Conservation (phyloP, 805 yeast genomes). For the Monosporozyma siamensis region DNA sequence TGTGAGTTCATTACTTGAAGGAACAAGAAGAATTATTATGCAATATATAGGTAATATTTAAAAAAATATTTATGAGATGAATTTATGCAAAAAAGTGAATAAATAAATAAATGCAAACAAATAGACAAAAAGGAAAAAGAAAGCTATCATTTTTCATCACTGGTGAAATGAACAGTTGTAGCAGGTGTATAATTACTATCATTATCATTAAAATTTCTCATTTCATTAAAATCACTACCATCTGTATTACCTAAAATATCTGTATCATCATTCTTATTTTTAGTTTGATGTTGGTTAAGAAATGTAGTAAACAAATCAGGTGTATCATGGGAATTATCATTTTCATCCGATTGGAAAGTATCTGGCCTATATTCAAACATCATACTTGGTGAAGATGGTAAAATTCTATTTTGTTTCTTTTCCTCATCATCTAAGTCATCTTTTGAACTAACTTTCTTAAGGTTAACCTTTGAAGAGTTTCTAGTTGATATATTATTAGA, state of each 20-base stretch:
- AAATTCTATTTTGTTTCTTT: slow-evolving; percentile 19
- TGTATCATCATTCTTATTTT: background rate
- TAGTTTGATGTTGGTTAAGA: slow-evolving; percentile 8
- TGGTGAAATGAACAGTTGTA: slow-evolving; percentile 15
- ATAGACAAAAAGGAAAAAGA: background rate
- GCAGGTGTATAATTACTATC: slow-evolving; percentile 18
- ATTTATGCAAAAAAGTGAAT: background rate
- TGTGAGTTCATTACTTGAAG: too few relatives aligned
- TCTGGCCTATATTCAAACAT: slow-evolving; percentile 19
- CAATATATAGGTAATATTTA: too few relatives aligned
- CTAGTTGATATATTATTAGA: background rate
- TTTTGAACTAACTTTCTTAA: background rate
- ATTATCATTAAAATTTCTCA: slow-evolving; percentile 4
- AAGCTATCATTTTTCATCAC: slow-evolving; percentile 4
- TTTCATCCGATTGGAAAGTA: slow-evolving; percentile 5
- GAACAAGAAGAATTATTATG: too few relatives aligned
- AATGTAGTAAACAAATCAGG: slow-evolving; percentile 22
- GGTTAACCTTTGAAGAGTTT: background rate
- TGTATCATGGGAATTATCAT: slow-evolving; percentile 7
- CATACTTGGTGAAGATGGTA: slow-evolving; percentile 29
- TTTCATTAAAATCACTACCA: slow-evolving; percentile 7
- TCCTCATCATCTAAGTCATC: slow-evolving; percentile 18
- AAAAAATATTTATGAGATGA: too few relatives aligned
- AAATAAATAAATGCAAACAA: background rate
- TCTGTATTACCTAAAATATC: background rate